A percentile compares a stretch with the other conserved stretches of the same genome.
phyloP scores from a whole-genome alignment of 805 yeast species.

The Diddensiella santjacobensis region DNA sequence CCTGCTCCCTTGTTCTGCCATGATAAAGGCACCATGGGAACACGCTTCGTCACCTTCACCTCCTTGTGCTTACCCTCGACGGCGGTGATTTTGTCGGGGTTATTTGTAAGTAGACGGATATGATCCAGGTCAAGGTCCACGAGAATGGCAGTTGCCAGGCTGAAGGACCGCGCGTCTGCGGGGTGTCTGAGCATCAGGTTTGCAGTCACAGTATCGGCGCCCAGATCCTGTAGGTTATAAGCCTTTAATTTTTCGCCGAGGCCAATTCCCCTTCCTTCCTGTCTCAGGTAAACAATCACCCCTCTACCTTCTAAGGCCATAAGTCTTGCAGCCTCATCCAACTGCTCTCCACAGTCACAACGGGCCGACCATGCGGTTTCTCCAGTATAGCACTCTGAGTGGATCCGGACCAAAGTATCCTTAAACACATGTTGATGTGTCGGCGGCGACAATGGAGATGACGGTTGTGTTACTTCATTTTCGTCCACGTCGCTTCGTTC shows the following conservation, averaged over 20 bases:
- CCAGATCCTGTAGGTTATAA: conserved; percentile 92
- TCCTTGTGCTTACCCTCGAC: conserved; percentile 81
- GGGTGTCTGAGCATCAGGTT: conserved; percentile 91
- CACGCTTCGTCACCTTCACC: conserved; percentile 77
- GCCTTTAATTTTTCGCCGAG: conserved; percentile 97
- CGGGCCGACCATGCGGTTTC: conserved; percentile 99
- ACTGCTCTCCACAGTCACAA: conserved; percentile 99
- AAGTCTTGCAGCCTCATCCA: conserved; percentile 92
- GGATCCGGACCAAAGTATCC: conserved; percentile 71
- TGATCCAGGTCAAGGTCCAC: conserved; percentile 72
- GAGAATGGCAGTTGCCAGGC: conserved; percentile 89
- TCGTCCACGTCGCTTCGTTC: conserved; percentile 39
- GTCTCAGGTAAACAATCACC: conserved; percentile 90
- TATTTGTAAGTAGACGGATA: conserved; percentile 81
- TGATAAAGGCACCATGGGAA: conserved; percentile 95
- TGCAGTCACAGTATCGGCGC: conserved; percentile 98
- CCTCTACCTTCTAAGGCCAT: conserved; percentile 90
- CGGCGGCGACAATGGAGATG: not conserved
- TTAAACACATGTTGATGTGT: not conserved
- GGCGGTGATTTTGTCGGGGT: conserved; percentile 93
- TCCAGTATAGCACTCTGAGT: conserved; percentile 97
- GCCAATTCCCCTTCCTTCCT: conserved; percentile 98
- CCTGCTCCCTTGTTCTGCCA: conserved; percentile 76
- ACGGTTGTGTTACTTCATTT: conserved; percentile 16
- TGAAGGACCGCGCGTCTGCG: conserved; percentile 93